phyloP scores from a whole-genome alignment of 139 green algal species.

The Ostreobium quekettii region DNA sequence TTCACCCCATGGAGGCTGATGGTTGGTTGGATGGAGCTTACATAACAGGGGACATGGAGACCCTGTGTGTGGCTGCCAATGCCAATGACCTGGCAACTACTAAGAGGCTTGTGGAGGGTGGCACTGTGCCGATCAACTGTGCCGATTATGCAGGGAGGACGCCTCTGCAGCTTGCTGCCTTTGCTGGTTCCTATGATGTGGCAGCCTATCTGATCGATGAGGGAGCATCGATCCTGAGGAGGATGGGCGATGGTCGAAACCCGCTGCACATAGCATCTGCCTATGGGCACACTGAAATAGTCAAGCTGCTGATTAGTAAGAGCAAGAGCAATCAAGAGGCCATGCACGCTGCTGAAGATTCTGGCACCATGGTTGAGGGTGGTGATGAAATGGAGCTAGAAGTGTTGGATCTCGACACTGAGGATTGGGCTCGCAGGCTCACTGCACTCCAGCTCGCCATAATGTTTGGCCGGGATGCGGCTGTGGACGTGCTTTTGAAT shows the following conservation, averaged over 20 bases:
- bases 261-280: background rate
- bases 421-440: background rate
- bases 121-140: background rate
- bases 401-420: background rate
- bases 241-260: background rate
- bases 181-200: background rate
- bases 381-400: background rate
- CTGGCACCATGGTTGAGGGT: background rate
- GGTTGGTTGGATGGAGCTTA: background rate
- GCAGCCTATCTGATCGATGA: background rate
- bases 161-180: background rate
- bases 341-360: background rate
- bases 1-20: background rate
- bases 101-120: background rate
- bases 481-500: background rate
- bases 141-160: background rate
- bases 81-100: constrained; percentile 2
- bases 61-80: constrained; percentile 2
- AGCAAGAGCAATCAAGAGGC: background rate
- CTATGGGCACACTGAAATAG: background rate
- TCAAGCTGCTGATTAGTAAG: background rate
- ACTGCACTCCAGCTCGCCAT: background rate
- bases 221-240: background rate
- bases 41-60: background rate
- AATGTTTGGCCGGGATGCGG: background rate